Evolutionary conservation across 805 yeast genomes (phyloP), one percentile per base, ranked within the genome.

Genomic region (Barnettozyma populi): DNA sequence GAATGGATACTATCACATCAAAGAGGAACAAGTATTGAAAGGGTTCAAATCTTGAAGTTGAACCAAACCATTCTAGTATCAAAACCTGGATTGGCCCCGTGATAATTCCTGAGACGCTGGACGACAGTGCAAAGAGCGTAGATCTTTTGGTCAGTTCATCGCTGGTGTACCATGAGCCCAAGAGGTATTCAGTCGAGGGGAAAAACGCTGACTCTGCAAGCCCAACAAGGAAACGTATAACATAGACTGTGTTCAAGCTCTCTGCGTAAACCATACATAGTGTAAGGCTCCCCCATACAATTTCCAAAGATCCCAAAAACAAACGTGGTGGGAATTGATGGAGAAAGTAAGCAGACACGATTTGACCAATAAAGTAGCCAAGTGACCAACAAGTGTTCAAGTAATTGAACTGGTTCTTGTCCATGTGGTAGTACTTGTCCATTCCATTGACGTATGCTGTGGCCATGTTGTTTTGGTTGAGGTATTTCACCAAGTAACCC

Each of bases 361-460:
- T 61, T 48, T 71, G 76, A 0, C 78, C 79, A 41, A 76, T 53
- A 36, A 74, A 68, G 47, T 75, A 75, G 5, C 80, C 80, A 11
- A 69, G 69, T 0, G 79, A 69, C 72, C 73, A 75, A 31, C 67
- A 52, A 0, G 78, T 66, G 6, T 60, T 59, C 53, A 74, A 51
- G 50, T 71, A 72, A 50, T 76, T 75, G 50, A 68, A 70, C 47
- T 76, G 75, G 46, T 68, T 70, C 16, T 61, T 64, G 39, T 61
- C 56, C 71, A 73, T 68, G 13, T 57, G 47, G 44, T 65, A 70
- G 53, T 68, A 64, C 52, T 73, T 71, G 49, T 67, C 63, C 76
- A 72, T 63, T 5, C 78, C 78, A 50, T 70, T 72, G 39, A 74
- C 67, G 53, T 72, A 73, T 1, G 78, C 77, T 1, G 72, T 71